A percentile compares a stretch with the other conserved stretches of the same genome.
phyloP scores from a whole-genome alignment of 192 early-diverging fungal genomes.

The Diversispora eburnea region DNA sequence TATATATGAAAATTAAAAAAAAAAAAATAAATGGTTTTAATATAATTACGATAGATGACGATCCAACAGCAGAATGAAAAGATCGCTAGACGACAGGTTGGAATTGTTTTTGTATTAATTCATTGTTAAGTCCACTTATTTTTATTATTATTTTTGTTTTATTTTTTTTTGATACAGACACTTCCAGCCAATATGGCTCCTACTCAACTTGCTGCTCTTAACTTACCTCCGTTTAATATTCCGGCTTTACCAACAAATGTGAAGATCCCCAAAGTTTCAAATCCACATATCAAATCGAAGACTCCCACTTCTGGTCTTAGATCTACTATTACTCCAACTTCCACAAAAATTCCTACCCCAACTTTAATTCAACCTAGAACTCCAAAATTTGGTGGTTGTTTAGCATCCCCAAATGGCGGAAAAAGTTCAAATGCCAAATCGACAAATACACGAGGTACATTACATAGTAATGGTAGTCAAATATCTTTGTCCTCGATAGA shows the following conservation, averaged over 20 bases:
- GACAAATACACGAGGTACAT: background rate
- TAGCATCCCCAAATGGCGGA: background rate
- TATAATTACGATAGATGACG: slow-evolving; percentile 5
- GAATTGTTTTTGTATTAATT: background rate
- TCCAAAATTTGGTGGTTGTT: slow-evolving; percentile 7
- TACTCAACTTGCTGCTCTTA: background rate
- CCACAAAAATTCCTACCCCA: slow-evolving; percentile 27
- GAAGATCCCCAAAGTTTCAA: slow-evolving; percentile 9
- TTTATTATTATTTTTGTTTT: background rate
- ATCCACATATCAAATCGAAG: slow-evolving; percentile 5
- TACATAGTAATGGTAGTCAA: background rate
- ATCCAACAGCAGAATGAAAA: slow-evolving; percentile 6
- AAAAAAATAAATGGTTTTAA: slow-evolving; percentile 7
- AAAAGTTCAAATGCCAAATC: background rate
- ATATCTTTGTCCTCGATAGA: background rate
- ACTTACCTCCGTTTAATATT: slow-evolving; percentile 17
- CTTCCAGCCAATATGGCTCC: slow-evolving; percentile 17
- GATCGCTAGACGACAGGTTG: slow-evolving; percentile 21
- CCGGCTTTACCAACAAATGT: slow-evolving; percentile 8
- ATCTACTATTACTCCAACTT: slow-evolving; percentile 7
- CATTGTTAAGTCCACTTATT: background rate
- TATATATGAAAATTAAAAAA: background rate
- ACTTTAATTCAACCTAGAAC: slow-evolving; percentile 9
- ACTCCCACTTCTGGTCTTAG: slow-evolving; percentile 13
- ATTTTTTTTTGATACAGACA: slow-evolving; percentile 1